These are phyloP conservation scores for Salix suchowensis DNA, from an alignment of 345 rosid genomes.

Conservation along the genomic window DNA sequence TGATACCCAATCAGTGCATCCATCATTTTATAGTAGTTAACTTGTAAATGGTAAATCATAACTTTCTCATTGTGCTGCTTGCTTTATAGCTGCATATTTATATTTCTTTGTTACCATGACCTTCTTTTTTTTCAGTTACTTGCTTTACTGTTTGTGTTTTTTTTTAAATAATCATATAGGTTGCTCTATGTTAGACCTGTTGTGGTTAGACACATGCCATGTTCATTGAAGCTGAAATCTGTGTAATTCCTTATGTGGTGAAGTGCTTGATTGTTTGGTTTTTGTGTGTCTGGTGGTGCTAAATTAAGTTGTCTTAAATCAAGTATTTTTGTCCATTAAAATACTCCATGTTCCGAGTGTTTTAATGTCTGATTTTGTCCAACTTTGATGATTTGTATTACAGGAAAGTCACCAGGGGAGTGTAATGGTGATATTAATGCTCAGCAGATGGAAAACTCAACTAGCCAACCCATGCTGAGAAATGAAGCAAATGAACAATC, in stretches of 20 bases:
- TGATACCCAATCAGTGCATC: not conserved
- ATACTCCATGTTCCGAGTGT: not conserved
- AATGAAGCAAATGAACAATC: constrained; percentile 34
- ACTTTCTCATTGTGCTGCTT: not conserved
- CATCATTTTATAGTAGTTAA: not conserved
- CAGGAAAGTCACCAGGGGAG: constrained; percentile 43
- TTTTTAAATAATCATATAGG: not conserved
- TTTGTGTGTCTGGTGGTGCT: not conserved
- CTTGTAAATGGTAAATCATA: not conserved
- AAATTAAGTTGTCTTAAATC: not conserved
- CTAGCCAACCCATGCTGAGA: constrained; percentile 29
- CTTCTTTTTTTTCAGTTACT: not conserved
- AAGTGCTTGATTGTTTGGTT: not conserved
- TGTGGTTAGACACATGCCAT: not conserved
- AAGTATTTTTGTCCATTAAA: not conserved
- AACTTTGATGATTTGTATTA: constrained; percentile 22
- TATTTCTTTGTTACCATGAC: not conserved
- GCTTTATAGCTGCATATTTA: not conserved
- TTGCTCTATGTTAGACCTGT: not conserved
- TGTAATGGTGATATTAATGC: constrained; percentile 25
- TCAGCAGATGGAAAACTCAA: constrained; percentile 32
- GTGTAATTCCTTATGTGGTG: not conserved
- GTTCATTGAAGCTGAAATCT: not conserved
- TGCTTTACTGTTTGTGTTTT: not conserved
- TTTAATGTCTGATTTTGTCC: constrained; percentile 5